phyloP scores from a whole-genome alignment of 1,284 basidiomycete species.

The Boletus mariae region DNA sequence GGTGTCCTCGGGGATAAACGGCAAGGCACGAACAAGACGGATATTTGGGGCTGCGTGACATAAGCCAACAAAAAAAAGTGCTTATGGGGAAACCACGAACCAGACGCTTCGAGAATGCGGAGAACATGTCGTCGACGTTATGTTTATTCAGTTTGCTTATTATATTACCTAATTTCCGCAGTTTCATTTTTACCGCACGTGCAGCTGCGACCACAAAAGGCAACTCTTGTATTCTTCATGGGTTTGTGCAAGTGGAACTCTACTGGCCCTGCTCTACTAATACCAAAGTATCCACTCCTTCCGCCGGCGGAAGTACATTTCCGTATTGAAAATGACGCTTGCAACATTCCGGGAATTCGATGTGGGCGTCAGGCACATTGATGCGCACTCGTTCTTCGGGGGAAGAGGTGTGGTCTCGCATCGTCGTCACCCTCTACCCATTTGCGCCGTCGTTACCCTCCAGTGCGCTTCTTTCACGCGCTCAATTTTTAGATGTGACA shows the following conservation, averaged over 20 bases:
- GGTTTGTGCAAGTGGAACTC: background rate
- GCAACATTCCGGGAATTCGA: background rate
- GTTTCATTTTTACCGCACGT: too few species aligned
- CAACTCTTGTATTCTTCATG: background rate
- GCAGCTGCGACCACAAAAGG: background rate
- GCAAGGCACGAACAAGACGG: conserved; percentile 53
- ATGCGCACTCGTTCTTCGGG: background rate
- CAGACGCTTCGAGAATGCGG: conserved; percentile 32
- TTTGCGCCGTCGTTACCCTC: too few species aligned
- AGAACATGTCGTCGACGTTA: conserved; percentile 21
- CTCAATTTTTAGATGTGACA: background rate
- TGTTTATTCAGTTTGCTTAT: too few species aligned
- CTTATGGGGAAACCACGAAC: conserved; percentile 14
- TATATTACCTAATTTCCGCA: too few species aligned
- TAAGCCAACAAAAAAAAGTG: background rate
- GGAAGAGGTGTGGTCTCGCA: background rate
- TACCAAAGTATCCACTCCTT: background rate
- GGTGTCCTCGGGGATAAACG: conserved; percentile 2
- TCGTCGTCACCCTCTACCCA: too few species aligned
- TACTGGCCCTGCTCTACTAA: background rate
- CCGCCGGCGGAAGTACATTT: background rate
- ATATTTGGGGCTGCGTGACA: conserved; percentile 50
- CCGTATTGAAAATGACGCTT: too few species aligned
- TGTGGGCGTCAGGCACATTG: background rate
- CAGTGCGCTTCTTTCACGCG: too few species aligned